Percentiles rank a stretch among this genome's conserved stretches.
Conservation (phyloP, 331 rosid species). For the Spiraea crenata region DNA sequence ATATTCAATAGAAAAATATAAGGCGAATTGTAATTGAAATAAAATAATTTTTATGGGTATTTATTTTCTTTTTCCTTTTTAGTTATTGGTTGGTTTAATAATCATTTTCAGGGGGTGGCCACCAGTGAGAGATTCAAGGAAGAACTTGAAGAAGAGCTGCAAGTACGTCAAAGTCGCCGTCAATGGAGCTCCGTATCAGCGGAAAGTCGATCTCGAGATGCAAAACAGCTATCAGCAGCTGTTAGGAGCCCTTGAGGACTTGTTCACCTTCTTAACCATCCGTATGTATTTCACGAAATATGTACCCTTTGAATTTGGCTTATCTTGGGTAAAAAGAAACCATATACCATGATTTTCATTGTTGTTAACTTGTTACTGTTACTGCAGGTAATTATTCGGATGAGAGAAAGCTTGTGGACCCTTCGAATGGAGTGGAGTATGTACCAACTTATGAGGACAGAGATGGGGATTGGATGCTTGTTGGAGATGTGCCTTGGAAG, state of each 20-base stretch:
- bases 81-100: too few species aligned
- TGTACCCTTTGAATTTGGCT: background rate
- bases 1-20: too few species aligned
- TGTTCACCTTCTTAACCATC: conserved; percentile 55
- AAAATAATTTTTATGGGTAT: too few species aligned
- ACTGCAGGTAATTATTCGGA: conserved; percentile 47
- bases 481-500: conserved; percentile 95
- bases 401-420: conserved; percentile 49
- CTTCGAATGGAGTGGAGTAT: conserved; percentile 54
- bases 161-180: conserved; percentile 70
- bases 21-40: too few species aligned
- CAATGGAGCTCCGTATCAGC: conserved; percentile 80
- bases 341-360: background rate
- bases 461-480: conserved; percentile 89
- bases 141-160: conserved; percentile 43
- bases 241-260: conserved; percentile 42
- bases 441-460: conserved; percentile 71
- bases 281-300: conserved; percentile 31
- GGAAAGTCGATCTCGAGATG: conserved; percentile 66
- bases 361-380: background rate
- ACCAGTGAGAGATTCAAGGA: conserved; percentile 66
- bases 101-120: conserved; percentile 59
- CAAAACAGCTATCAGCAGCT: conserved; percentile 56
- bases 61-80: too few species aligned
- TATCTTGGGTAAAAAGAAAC: background rate